Percentiles rank a stretch among this genome's conserved stretches.
Conservation (phyloP, 768 basidiomycete genomes). For the Cantharellus cinnabarinus region DNA sequence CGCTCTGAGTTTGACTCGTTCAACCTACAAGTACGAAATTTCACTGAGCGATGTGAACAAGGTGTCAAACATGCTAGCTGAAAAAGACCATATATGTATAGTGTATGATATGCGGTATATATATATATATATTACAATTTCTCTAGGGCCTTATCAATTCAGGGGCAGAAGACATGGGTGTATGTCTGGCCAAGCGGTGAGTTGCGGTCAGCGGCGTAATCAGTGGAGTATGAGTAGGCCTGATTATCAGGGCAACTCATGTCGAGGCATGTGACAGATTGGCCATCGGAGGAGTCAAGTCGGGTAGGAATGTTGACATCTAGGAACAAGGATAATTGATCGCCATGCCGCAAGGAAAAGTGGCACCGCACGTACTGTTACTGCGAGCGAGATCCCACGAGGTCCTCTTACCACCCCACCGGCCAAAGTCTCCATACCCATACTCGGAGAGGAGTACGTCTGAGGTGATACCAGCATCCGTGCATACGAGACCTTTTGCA, state of each 20-base stretch:
- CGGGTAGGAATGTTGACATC: background rate
- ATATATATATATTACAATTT: too few relatives aligned
- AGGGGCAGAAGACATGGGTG: slow-evolving; percentile 4
- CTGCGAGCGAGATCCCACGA: slow-evolving; percentile 1
- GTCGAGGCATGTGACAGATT: background rate
- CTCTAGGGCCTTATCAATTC: too few relatives aligned
- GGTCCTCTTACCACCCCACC: slow-evolving; percentile 2
- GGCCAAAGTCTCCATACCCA: slow-evolving; percentile 2
- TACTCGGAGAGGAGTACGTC: slow-evolving; percentile 3
- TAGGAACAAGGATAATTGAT: background rate
- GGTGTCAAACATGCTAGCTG: too few relatives aligned
- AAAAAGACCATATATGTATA: too few relatives aligned
- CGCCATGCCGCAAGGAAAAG: background rate
- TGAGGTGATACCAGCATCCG: slow-evolving; percentile 2
- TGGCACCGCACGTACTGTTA: background rate
- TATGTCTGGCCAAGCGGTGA: background rate
- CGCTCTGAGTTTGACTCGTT: too few relatives aligned
- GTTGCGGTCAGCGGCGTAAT: slow-evolving; percentile 4
- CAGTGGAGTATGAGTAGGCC: slow-evolving; percentile 1
- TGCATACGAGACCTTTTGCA: slow-evolving; percentile 1
- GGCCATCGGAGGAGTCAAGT: background rate
- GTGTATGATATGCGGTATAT: too few relatives aligned
- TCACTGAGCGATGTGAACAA: too few relatives aligned
- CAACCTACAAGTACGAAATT: too few relatives aligned
- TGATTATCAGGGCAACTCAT: background rate